Conservation (phyloP, 441 rosid species). For the Daphne laureola region DNA sequence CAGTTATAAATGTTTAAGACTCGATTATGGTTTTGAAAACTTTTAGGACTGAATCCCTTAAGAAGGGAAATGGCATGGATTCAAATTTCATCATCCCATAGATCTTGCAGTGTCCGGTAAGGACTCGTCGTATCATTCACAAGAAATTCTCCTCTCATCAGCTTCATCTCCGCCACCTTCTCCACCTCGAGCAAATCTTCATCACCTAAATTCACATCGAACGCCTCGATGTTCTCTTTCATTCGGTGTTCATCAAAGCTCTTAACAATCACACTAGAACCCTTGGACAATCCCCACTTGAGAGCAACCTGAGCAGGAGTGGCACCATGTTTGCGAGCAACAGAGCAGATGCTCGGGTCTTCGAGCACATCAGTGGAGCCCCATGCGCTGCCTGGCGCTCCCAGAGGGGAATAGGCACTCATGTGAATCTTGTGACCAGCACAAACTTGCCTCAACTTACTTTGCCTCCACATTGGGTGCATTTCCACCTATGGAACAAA, state of each 20-base stretch:
- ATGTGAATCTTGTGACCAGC: constrained; percentile 54
- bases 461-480: constrained; percentile 94
- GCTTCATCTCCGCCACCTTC: constrained; percentile 52
- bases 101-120: constrained; percentile 50
- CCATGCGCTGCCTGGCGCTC: constrained; percentile 78
- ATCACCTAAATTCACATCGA: constrained; percentile 41
- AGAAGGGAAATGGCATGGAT: neutral
- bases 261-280: constrained; percentile 66
- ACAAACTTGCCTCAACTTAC: constrained; percentile 54
- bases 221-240: constrained; percentile 56
- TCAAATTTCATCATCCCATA: constrained; percentile 79
- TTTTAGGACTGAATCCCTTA: too few relatives aligned
- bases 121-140: constrained; percentile 72
- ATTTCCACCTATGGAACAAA: constrained; percentile 57
- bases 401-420: constrained; percentile 84
- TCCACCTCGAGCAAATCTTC: constrained; percentile 51
- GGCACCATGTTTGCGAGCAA: constrained; percentile 54
- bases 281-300: constrained; percentile 75
- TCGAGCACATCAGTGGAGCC: constrained; percentile 73
- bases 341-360: constrained; percentile 48
- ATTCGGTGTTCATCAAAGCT: constrained; percentile 59
- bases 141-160: constrained; percentile 72
- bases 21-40: too few relatives aligned
- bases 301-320: constrained; percentile 86
- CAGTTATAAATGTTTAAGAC: too few relatives aligned